Conservation (phyloP, 2,329 filamentous ascomycete species). For the Calonectria pauciramosa region DNA sequence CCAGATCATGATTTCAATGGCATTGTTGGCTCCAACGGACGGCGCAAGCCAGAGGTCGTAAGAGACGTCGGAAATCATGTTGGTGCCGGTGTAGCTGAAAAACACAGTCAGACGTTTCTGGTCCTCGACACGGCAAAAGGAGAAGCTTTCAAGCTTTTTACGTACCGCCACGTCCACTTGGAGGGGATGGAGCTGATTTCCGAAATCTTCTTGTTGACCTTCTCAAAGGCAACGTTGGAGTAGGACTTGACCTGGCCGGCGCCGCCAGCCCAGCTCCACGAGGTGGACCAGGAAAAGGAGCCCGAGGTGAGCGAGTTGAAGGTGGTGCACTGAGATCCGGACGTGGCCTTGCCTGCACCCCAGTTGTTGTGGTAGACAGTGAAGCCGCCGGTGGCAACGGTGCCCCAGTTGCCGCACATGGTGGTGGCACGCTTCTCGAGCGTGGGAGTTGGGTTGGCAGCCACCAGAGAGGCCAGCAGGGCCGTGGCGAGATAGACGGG, state of each 20-base stretch:
- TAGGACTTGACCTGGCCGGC: constrained; percentile 59
- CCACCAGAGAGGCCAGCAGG: constrained; percentile 46
- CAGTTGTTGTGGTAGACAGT: constrained; percentile 68
- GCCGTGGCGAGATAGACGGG: constrained; percentile 40
- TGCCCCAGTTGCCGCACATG: constrained; percentile 57
- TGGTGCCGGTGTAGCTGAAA: constrained; percentile 49
- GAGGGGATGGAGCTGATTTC: constrained; percentile 52
- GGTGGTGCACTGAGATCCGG: constrained; percentile 58
- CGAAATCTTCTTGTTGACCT: constrained; percentile 52
- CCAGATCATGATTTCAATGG: constrained; percentile 77
- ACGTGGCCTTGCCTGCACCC: constrained; percentile 54
- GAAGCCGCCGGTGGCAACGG: constrained; percentile 55
- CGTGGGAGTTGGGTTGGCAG: constrained; percentile 47
- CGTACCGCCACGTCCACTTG: constrained; percentile 48
- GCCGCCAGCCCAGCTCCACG: constrained; percentile 58
- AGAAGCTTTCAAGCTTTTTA: neutral
- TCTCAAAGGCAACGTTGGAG: constrained; percentile 57
- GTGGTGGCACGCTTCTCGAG: constrained; percentile 51
- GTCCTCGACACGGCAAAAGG: rapidly evolving
- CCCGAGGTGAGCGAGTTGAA: constrained; percentile 52
- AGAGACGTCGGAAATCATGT: constrained; percentile 65
- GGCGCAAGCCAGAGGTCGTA: constrained; percentile 71
- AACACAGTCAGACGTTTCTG: neutral
- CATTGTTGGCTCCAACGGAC: constrained; percentile 55
- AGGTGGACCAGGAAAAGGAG: constrained; percentile 57